phyloP scores from a whole-genome alignment of 148 eudicot species.

The Vaccinium corymbosum region DNA sequence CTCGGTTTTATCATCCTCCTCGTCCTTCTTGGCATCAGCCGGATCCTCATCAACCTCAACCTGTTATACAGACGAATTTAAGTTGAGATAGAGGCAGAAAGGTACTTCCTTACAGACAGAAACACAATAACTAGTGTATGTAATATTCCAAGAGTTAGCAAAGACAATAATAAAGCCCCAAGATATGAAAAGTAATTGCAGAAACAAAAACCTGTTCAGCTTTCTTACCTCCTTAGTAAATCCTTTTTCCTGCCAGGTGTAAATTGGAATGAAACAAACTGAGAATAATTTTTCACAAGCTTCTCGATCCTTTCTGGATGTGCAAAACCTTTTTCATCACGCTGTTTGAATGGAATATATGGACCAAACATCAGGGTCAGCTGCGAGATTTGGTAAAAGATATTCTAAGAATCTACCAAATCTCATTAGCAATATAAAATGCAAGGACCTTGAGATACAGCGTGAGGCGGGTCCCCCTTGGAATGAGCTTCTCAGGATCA shows the following conservation, averaged over 20 bases:
- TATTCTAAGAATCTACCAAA: neutral
- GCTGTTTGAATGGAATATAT: constrained; percentile 32
- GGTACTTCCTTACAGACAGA: neutral
- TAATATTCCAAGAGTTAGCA: neutral
- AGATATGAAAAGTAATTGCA: constrained; percentile 1
- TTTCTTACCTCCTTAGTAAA: constrained; percentile 72
- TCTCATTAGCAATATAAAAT: neutral
- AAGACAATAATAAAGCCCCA: neutral
- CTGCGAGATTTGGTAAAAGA: neutral
- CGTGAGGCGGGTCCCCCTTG: constrained; percentile 87
- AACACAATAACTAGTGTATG: neutral
- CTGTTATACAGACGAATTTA: constrained; percentile 26
- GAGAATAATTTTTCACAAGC: constrained; percentile 94
- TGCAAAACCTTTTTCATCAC: constrained; percentile 83
- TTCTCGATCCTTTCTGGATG: constrained; percentile 87
- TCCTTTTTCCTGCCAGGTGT: constrained; percentile 98
- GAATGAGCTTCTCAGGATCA: constrained; percentile 75
- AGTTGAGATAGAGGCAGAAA: constrained; percentile 1
- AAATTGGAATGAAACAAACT: constrained; percentile 94
- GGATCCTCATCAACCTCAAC: constrained; percentile 97
- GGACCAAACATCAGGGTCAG: constrained; percentile 9
- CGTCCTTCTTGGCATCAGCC: constrained; percentile 61
- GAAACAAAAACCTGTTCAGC: neutral
- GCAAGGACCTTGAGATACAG: constrained; percentile 69
- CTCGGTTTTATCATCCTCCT: constrained; percentile 55